These are phyloP conservation scores for Eimeria sp. DNA, from an alignment of 169 alveolate genomes.

Conservation along the genomic window DNA sequence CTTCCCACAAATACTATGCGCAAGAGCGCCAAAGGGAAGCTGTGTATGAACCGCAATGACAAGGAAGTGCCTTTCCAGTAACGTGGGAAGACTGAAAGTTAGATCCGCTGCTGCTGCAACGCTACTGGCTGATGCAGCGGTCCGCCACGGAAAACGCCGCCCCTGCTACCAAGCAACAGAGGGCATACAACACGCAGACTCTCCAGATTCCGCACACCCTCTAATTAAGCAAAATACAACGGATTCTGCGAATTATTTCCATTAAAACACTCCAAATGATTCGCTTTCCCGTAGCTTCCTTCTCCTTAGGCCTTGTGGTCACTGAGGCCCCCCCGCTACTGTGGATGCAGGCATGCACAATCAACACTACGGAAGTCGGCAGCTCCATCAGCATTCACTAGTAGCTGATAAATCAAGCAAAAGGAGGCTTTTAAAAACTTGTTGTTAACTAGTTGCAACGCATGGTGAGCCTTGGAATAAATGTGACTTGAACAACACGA, in stretches of 20 bases:
- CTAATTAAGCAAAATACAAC: background rate
- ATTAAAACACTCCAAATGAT: background rate
- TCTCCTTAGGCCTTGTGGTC: background rate
- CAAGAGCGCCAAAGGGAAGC: background rate
- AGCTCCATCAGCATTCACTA: background rate
- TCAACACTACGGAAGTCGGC: background rate
- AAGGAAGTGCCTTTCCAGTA: background rate
- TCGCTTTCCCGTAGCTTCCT: background rate
- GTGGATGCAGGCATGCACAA: background rate
- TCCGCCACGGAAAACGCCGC: slow-evolving; percentile 1
- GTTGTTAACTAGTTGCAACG: background rate
- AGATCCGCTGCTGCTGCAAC: background rate
- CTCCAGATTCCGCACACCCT: background rate
- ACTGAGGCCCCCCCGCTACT: slow-evolving; percentile 19
- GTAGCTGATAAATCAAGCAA: background rate
- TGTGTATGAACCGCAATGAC: background rate
- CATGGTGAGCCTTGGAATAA: background rate
- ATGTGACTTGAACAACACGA: background rate
- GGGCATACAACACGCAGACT: background rate
- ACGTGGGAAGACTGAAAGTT: background rate
- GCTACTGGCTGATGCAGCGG: background rate
- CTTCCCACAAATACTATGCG: background rate
- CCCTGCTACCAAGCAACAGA: background rate
- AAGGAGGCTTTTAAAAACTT: background rate
- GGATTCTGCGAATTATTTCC: background rate